These are phyloP conservation scores for Colletotrichum agaves DNA, from an alignment of 2,329 filamentous ascomycete genomes.

Conservation along the genomic window DNA sequence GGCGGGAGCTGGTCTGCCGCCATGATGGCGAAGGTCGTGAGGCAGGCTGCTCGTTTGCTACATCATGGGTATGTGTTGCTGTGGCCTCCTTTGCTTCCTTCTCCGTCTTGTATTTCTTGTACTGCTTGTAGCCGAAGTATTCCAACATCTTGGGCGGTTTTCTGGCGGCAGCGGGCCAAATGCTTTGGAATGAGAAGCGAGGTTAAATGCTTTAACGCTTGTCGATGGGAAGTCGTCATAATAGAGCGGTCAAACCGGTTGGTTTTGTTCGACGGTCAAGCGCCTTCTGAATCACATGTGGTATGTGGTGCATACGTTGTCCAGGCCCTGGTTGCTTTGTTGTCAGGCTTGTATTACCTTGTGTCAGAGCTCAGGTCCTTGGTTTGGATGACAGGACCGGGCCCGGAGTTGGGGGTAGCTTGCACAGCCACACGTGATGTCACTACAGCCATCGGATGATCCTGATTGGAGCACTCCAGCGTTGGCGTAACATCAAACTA, in stretches of 20 bases:
- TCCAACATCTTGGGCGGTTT: slow-evolving; percentile 63
- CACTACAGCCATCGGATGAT: slow-evolving; percentile 30
- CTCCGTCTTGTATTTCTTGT: slow-evolving; percentile 68
- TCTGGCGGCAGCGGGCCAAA: slow-evolving; percentile 1
- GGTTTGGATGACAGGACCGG: slow-evolving; percentile 5
- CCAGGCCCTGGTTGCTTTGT: slow-evolving; percentile 7
- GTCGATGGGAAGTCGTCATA: background rate
- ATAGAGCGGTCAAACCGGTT: slow-evolving; percentile 11
- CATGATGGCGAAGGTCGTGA: slow-evolving; percentile 29
- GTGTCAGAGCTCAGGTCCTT: slow-evolving; percentile 15
- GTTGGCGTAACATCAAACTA: slow-evolving; percentile 15
- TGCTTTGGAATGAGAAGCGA: background rate
- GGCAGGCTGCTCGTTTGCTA: slow-evolving; percentile 10
- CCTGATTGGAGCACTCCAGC: slow-evolving; percentile 35
- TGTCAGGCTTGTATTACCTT: slow-evolving; percentile 14
- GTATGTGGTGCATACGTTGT: slow-evolving; percentile 2
- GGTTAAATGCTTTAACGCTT: background rate
- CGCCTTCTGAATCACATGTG: slow-evolving; percentile 35
- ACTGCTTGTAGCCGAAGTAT: slow-evolving; percentile 71
- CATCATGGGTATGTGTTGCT: slow-evolving; percentile 20
- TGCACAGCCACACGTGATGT: slow-evolving; percentile 39
- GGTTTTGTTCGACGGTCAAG: slow-evolving; percentile 35
- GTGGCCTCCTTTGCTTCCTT: slow-evolving; percentile 51
- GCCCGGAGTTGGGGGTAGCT: slow-evolving; percentile 27
- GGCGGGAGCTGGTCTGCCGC: slow-evolving; percentile 39